These are phyloP conservation scores for Akanthomyces uredinophilus DNA, from an alignment of 2,329 filamentous ascomycete species.

Conservation along the genomic window DNA sequence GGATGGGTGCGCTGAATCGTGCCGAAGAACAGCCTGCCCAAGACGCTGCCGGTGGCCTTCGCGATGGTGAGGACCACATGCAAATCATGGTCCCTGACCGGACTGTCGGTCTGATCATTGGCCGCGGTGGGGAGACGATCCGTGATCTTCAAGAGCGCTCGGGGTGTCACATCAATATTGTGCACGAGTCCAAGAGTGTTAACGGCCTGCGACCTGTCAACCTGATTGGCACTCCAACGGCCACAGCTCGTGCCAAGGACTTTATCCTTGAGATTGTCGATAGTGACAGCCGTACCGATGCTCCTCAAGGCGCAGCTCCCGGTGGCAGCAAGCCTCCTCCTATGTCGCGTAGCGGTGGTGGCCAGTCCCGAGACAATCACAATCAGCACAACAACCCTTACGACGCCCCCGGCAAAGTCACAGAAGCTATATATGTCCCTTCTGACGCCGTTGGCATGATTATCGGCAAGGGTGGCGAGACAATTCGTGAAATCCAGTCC, in stretches of 20 bases:
- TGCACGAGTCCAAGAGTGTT: conserved; percentile 86
- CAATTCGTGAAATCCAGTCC: conserved; percentile 90
- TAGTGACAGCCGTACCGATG: conserved; percentile 68
- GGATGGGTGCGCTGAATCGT: conserved; percentile 45
- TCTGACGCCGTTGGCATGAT: conserved; percentile 95
- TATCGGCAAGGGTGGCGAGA: conserved; percentile 90
- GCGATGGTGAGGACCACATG: conserved; percentile 77
- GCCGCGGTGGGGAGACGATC: conserved; percentile 89
- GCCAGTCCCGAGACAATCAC: conserved; percentile 20
- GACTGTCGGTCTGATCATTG: conserved; percentile 88
- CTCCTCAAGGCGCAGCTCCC: conserved; percentile 29
- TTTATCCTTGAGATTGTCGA: conserved; percentile 92
- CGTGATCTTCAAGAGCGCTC: conserved; percentile 86
- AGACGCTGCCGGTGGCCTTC: conserved; percentile 41
- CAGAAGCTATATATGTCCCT: conserved; percentile 78
- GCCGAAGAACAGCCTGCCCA: conserved; percentile 38
- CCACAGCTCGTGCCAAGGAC: conserved; percentile 74
- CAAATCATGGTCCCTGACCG: conserved; percentile 95
- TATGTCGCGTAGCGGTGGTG: conserved; percentile 2
- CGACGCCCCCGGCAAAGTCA: conserved; percentile 61
- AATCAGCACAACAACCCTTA: conserved; percentile 33
- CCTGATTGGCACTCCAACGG: conserved; percentile 72
- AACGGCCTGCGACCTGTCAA: conserved; percentile 88
- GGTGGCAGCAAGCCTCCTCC: conserved; percentile 23
- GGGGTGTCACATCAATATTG: conserved; percentile 94